Conservation (phyloP, 495 filamentous ascomycete genomes). For the Annulohypoxylon moriforme region DNA sequence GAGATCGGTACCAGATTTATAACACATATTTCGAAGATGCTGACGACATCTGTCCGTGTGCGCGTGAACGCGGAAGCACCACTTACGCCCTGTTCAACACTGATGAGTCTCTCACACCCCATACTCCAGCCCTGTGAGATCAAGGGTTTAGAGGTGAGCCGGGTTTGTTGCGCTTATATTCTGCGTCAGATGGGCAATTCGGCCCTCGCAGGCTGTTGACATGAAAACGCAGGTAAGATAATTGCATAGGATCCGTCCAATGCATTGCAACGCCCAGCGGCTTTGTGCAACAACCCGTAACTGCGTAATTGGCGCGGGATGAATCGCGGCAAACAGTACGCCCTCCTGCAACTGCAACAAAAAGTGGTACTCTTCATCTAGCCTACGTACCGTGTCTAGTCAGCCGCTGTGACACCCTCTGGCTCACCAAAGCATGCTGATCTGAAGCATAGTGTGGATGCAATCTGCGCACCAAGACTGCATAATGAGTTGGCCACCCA, state of each 20-base stretch:
- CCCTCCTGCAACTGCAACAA: conserved; percentile 11
- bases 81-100: conserved; percentile 14
- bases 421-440: conserved; percentile 32
- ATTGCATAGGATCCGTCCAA: conserved; percentile 34
- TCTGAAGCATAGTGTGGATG: conserved; percentile 31
- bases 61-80: not conserved
- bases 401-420: conserved; percentile 29
- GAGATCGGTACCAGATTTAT: conserved; percentile 18
- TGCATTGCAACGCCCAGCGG: conserved; percentile 41
- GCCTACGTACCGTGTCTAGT: conserved; percentile 13
- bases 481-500: conserved; percentile 36
- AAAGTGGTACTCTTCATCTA: conserved; percentile 6
- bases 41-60: conserved; percentile 22
- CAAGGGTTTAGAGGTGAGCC: conserved; percentile 3
- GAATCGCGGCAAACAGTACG: conserved; percentile 26
- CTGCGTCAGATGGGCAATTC: conserved; percentile 27
- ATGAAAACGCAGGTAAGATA: conserved; percentile 19
- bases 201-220: conserved; percentile 31
- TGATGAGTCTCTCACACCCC: not conserved
- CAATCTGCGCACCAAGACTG: conserved; percentile 34
- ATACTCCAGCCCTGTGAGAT: not conserved
- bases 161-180: conserved; percentile 22
- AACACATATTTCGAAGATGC: conserved; percentile 13
- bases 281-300: conserved; percentile 29
- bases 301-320: conserved; percentile 29